Conservation (phyloP, 306 rosid species). For the Medicago ruthenica region DNA sequence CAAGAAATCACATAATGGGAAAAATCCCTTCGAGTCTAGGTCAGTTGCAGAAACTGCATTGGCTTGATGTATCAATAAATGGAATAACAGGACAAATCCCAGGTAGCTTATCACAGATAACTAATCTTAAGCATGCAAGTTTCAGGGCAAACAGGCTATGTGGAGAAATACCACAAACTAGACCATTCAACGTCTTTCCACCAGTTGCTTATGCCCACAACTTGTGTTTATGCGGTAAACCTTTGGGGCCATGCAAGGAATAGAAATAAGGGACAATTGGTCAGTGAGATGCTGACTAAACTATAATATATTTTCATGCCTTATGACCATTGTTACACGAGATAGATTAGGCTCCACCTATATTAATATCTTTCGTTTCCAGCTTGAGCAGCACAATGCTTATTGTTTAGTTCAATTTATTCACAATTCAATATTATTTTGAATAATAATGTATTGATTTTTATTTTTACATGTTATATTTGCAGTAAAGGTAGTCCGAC, state of each 20-base stretch:
- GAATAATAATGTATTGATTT: not conserved
- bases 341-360: constrained; percentile 42
- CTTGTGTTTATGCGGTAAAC: constrained; percentile 87
- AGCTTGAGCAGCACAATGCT: constrained; percentile 39
- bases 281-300: constrained; percentile 72
- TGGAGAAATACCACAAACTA: constrained; percentile 90
- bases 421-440: constrained; percentile 35
- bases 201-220: constrained; percentile 87
- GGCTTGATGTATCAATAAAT: constrained; percentile 92
- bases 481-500: not conserved
- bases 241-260: constrained; percentile 79
- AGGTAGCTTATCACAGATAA: constrained; percentile 70
- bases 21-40: constrained; percentile 75
- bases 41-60: constrained; percentile 62
- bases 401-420: constrained; percentile 35
- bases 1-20: constrained; percentile 84
- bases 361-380: constrained; percentile 34
- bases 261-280: constrained; percentile 46
- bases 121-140: constrained; percentile 69
- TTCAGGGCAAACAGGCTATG: constrained; percentile 92
- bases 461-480: not conserved
- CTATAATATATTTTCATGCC: constrained; percentile 47
- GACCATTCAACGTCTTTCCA: constrained; percentile 84
- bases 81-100: constrained; percentile 80
- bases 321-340: constrained; percentile 46